Evolutionary conservation across 2,329 filamentous ascomycete species (phyloP), one percentile per base, ranked within the genome.

Genomic region (Ophiostoma ulmi): DNA sequence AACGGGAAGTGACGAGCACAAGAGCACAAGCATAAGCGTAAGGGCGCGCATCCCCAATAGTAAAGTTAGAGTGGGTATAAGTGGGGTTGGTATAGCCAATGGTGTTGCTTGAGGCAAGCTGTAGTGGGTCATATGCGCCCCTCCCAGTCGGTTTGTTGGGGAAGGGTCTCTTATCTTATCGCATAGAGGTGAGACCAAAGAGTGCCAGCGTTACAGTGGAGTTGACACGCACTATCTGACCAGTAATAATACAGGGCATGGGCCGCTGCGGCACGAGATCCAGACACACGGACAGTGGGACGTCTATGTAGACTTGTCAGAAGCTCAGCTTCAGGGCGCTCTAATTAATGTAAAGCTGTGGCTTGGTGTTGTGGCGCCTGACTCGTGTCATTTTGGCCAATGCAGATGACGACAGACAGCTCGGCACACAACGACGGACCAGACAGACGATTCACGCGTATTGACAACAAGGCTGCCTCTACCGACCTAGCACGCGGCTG

Each of bases 111-210:
- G 22, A 22, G 1, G 36, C 11, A 20, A 65, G 63, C 63, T 65
- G 36, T 68, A 55, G 70, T 71, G 70, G 70, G 58, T 61, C 20
- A 1, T 41, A 38, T 65, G 39, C 26, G 55, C 41, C 35, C 26
- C 66, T 31, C 44, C 20, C n/a, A 31, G 31, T 20, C 26, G 48
- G 67, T 69, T 69, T 73, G 72, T 70, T 69, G 72, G 70, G 69
- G 64, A 72, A 72, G 72, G 64, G 64, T 41, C 14, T 10, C 10
- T 52, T 67, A 71, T 71, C 67, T 69, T 71, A 71, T 71, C 70
- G 61, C n/a, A 2, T 39, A 41, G 44, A 3, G 26, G 3, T 11
- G 8, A 63, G 26, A 36, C 14, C 14, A 36, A 36, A 52, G n/a
- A 17, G 58, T 31, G 58, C 26, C 58, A 63, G 58, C 58, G 26